Percentiles rank a stretch among this genome's conserved stretches.
Conservation (phyloP, 169 alveolate genomes). For the Cryptosporidium sp. region DNA sequence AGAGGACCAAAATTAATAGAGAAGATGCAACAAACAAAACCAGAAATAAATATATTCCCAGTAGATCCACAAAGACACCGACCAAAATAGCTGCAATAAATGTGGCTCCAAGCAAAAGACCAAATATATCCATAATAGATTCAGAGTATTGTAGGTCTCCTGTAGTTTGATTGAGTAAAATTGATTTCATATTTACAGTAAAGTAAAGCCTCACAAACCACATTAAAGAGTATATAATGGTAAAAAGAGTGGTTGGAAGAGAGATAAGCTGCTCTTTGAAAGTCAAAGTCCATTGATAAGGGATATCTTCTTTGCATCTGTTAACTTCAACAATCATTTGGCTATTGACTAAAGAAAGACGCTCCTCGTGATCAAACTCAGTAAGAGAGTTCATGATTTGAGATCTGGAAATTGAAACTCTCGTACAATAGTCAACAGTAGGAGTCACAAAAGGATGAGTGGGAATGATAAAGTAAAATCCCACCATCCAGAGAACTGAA, state of each 20-base stretch:
- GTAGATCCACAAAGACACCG: slow-evolving; percentile 53
- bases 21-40: slow-evolving; percentile 48
- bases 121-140: slow-evolving; percentile 39
- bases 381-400: slow-evolving; percentile 6
- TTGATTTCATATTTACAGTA: slow-evolving; percentile 58
- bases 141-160: slow-evolving; percentile 47
- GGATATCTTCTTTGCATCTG: slow-evolving; percentile 62
- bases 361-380: slow-evolving; percentile 21
- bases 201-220: slow-evolving; percentile 67
- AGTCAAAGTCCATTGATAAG: slow-evolving; percentile 47
- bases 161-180: slow-evolving; percentile 30
- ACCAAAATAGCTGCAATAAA: slow-evolving; percentile 48
- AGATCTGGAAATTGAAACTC: slow-evolving; percentile 54
- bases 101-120: slow-evolving; percentile 43
- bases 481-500: slow-evolving; percentile 29
- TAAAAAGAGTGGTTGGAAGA: slow-evolving; percentile 26
- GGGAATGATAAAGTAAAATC: slow-evolving; percentile 48
- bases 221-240: slow-evolving; percentile 53
- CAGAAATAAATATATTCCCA: slow-evolving; percentile 41
- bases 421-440: slow-evolving; percentile 41
- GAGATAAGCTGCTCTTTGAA: slow-evolving; percentile 51
- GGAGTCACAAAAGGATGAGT: slow-evolving; percentile 50
- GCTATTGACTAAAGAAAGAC: slow-evolving; percentile 5
- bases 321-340: slow-evolving; percentile 42
- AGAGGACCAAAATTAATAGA: slow-evolving; percentile 29